Base-by-base conservation (phyloP, 2,329 filamentous ascomycete species). In the Colletotrichum sp. region DNA sequence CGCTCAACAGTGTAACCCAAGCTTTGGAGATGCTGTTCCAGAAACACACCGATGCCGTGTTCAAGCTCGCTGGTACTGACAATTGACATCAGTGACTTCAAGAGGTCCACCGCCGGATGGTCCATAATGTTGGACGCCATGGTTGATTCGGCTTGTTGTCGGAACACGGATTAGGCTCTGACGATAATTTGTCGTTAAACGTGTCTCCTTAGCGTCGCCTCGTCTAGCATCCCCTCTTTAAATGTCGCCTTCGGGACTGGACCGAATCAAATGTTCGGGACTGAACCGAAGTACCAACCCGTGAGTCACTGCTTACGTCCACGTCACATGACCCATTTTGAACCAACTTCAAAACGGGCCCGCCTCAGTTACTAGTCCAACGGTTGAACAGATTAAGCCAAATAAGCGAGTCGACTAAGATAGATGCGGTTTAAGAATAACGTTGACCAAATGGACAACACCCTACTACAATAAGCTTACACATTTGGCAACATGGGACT, bases 41-140 rank as follows among this genome's bases (percentile, higher is more conserved):
- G 76, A 69, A 84, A 85, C 55, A 80, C 59, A 30, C 84, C 83
- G 55, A 85, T 82, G n/a, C 79, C 80, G 44, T 83, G 79, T 76
- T 85, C 84, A 36, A 84, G 78, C 63, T 85, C 83, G 73, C 83
- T 85, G 32, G 80, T 84, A 72, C 82, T 83, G 62, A 82, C 82
- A 66, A 85, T 83, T 65, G 81, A 80, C 79, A 85, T 85, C 32
- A 85, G 81, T 30, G 80, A 79, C 65, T 82, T 79, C 18, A 84
- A 78, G 32, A 85, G 80, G 30, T 78, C 67, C 24, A 84, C 78
- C 6, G 80, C 81, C 2, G 76, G 80, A 26, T 72, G 71, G 28
- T 68, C 64, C 64, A 70, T 80, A 75, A 30, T 77, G n/a, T 32
- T 26, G 32, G 57, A 36, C 3, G 59, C 36, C 59, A 65, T 65